Evolutionary conservation across 2,329 filamentous ascomycete genomes (phyloP), one percentile per base, ranked within the genome.

Genomic region (Cladosporium sp.): DNA sequence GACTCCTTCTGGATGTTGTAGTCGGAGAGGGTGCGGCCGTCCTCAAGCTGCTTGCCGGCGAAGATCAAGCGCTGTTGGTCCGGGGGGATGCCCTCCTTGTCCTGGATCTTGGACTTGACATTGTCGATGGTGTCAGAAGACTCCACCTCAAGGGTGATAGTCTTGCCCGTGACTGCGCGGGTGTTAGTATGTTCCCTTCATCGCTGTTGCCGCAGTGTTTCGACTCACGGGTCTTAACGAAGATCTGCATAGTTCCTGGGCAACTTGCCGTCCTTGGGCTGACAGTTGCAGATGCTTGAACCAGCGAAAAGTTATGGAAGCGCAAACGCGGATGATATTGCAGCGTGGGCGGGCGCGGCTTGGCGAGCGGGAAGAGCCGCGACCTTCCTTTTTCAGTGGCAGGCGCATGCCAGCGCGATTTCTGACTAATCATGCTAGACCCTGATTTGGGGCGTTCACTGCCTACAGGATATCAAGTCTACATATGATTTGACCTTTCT

Each of bases 1-100:
- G 87, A 92, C 87, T 97, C 93, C 89, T 99, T 99, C 88, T 99
- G 94, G 85, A 99, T 97, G 88, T 97, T 99, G 90, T 99, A 99
- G 84, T 99, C 94, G 76, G 89, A 94, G 68, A 99, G 91, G 72
- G 94, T 97, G 75, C 94, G 93, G 79, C 94, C 94, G 75, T 99
- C 94, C 83, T 97, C 94, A 76, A 99, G 92, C 85, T 99, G 94
- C 89, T 99, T 99, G 78, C 94, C 94, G 74, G 94, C 94, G 81
- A 97, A 99, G 87, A 99, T 99, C 79, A 99, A 82, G 77, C 94
- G 93, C 84, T 99, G 94, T 80, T 97, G 94, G 83, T 97, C 94
- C 49, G 94, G 93, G 75, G 94, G 94, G 69, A 99, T 99, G 70
- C 94, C 93, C 84, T 99, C 94, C 90, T 97, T 99, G 87, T 97